Evolutionary conservation across 108 stramenopile genomes (phyloP).

Genomic region (Nitzschia inconspicua): DNA sequence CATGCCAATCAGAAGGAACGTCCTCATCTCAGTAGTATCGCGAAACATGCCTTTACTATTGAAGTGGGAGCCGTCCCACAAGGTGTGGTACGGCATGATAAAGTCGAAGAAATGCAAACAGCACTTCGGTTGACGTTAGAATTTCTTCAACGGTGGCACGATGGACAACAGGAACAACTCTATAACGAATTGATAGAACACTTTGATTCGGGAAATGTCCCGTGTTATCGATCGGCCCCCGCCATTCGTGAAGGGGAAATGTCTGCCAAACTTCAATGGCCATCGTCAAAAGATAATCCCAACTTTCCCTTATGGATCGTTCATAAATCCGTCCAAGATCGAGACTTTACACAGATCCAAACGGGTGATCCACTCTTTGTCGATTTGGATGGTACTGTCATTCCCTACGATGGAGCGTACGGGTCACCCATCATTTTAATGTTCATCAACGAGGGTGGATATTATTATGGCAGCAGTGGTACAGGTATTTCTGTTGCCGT

Average conservation of each 20-base stretch:
- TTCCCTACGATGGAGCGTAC: constrained; percentile 79
- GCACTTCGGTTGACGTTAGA: constrained; percentile 60
- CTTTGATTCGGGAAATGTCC: constrained; percentile 42
- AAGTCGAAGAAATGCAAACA: constrained; percentile 64
- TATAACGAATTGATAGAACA: constrained; percentile 26
- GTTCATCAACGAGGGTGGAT: constrained; percentile 88
- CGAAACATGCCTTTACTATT: constrained; percentile 67
- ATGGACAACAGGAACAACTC: constrained; percentile 25
- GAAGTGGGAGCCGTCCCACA: constrained; percentile 83
- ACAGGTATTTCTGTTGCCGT: constrained; percentile 76
- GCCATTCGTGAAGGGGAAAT: constrained; percentile 67
- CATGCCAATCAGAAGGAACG: constrained; percentile 46
- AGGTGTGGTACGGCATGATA: constrained; percentile 79
- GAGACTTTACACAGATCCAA: constrained; percentile 49
- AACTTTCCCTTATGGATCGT: constrained; percentile 62
- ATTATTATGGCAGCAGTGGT: constrained; percentile 77
- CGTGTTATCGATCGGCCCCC: constrained; percentile 77
- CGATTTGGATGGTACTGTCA: constrained; percentile 49
- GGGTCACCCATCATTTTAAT: constrained; percentile 65
- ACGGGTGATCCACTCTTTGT: constrained; percentile 78
- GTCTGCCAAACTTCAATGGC: constrained; percentile 72
- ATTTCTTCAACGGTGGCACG: constrained; percentile 57
- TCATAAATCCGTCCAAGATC: constrained; percentile 73
- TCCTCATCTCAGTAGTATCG: constrained; percentile 68
- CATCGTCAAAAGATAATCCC: constrained; percentile 53